Evolutionary conservation across 208 protist genomes (phyloP).

Genomic region (Acanthamoeba divionensis): DNA sequence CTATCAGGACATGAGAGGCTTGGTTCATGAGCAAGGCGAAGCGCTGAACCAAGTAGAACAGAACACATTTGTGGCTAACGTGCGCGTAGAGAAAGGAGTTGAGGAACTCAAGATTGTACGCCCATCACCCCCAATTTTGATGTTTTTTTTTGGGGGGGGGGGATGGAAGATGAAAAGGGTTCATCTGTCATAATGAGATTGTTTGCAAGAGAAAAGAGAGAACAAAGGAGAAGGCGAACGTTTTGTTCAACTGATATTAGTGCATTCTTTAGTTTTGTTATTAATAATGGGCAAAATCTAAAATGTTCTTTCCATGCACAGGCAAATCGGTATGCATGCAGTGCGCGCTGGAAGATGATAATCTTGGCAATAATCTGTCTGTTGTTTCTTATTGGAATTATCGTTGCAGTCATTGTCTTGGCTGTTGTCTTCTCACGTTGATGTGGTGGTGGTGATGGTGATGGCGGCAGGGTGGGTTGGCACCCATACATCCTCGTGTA

Average conservation of each 20-base stretch:
- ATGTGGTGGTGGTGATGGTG: too few relatives aligned
- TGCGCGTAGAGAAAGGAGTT: background rate
- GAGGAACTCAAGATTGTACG: background rate
- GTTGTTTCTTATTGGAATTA: background rate
- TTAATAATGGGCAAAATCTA: background rate
- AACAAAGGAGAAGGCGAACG: background rate
- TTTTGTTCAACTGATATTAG: background rate
- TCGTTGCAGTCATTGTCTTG: background rate
- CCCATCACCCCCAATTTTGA: background rate
- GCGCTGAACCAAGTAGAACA: background rate
- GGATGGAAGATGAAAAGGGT: too few relatives aligned
- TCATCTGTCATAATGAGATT: too few relatives aligned
- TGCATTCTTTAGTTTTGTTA: background rate
- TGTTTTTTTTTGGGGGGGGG: background rate
- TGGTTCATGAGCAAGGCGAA: background rate
- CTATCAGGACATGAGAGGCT: background rate
- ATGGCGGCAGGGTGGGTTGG: too few relatives aligned
- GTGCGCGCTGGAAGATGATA: slow-evolving; percentile 12
- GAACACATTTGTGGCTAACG: background rate
- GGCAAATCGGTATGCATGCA: background rate
- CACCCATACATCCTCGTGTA: too few relatives aligned
- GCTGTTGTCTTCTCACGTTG: background rate
- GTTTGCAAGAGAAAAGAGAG: too few relatives aligned
- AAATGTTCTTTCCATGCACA: background rate
- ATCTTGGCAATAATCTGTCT: background rate